Percentiles rank a stretch among this genome's conserved stretches.
Evolutionary conservation across 805 yeast genomes (phyloP).

Genomic region (Pichia nanzhaoensis): DNA sequence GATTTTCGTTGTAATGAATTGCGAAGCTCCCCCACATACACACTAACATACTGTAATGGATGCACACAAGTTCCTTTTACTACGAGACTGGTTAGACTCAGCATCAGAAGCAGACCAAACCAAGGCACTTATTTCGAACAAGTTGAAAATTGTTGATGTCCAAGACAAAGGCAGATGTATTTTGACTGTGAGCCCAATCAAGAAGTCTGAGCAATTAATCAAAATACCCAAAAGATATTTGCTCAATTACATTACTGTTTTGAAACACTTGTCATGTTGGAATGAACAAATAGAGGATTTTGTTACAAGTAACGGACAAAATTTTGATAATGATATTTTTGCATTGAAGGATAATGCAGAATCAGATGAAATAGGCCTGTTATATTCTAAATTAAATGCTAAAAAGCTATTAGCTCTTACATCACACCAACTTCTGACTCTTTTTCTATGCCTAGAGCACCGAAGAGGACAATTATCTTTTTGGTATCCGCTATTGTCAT

Average conservation of each 20-base stretch:
- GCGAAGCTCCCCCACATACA: too few species aligned
- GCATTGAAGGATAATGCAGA: background rate
- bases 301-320: background rate
- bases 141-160: conserved; percentile 37
- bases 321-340: background rate
- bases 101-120: background rate
- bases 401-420: conserved; percentile 37
- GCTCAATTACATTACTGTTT: conserved; percentile 49
- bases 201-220: conserved; percentile 39
- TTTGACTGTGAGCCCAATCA: conserved; percentile 35
- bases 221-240: conserved; percentile 52
- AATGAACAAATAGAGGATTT: conserved; percentile 7
- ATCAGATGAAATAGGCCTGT: too few species aligned
- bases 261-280: conserved; percentile 34
- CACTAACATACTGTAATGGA: background rate
- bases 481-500: conserved; percentile 65
- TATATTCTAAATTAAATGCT: conserved; percentile 16
- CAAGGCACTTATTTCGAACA: conserved; percentile 29
- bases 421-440: conserved; percentile 53
- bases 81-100: background rate
- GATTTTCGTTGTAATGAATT: too few species aligned
- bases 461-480: conserved; percentile 36
- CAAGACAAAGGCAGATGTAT: conserved; percentile 59
- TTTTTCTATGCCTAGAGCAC: conserved; percentile 43
- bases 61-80: background rate